phyloP scores from a whole-genome alignment of 306 rosid genomes.

The Sindora glabra region DNA sequence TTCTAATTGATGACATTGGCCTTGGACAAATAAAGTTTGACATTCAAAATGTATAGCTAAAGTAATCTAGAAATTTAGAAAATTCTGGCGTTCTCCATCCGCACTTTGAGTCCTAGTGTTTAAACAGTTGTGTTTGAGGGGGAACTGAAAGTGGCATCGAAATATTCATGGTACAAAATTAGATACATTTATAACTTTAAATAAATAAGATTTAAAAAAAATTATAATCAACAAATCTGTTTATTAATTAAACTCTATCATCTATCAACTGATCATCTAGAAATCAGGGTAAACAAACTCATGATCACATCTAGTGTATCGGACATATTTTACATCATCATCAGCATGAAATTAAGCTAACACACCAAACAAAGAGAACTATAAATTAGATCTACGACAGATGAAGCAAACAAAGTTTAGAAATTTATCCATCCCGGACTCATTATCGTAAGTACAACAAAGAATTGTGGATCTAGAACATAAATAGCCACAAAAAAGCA shows the following conservation, averaged over 20 bases:
- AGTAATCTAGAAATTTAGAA: too few species aligned
- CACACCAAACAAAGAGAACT: background rate
- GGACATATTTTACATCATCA: background rate
- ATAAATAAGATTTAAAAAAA: background rate
- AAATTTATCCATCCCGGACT: conserved; percentile 5
- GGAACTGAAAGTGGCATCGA: too few species aligned
- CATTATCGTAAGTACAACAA: background rate
- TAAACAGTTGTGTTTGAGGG: too few species aligned
- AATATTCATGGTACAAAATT: background rate
- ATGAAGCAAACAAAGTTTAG: conserved; percentile 5
- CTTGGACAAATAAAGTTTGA: too few species aligned
- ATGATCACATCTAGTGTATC: conserved; percentile 4
- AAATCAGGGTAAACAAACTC: background rate
- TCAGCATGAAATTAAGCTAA: background rate
- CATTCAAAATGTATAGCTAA: too few species aligned
- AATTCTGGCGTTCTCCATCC: too few species aligned
- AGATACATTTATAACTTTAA: background rate
- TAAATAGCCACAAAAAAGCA: background rate
- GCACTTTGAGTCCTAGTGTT: too few species aligned
- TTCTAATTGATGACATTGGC: too few species aligned
- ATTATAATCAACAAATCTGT: background rate
- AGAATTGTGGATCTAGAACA: conserved; percentile 9
- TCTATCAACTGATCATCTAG: background rate
- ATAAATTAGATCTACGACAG: conserved; percentile 25
- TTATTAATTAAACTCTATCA: background rate